phyloP scores from a whole-genome alignment of 2,329 filamentous ascomycete genomes.

The Chrysosporium keratinophilum region DNA sequence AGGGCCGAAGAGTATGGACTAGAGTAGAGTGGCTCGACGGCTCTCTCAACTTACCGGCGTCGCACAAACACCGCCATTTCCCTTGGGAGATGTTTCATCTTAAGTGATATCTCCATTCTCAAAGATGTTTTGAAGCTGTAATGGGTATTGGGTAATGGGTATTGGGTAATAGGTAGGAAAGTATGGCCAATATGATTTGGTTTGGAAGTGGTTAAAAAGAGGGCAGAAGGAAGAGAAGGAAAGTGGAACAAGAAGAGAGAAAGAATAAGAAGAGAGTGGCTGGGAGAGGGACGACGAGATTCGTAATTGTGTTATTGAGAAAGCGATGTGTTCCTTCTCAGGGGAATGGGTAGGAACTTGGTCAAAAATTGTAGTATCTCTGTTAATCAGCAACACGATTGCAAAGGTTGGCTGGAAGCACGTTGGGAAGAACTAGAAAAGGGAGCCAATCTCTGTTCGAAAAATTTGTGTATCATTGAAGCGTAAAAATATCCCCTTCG shows the following conservation, averaged over 20 bases:
- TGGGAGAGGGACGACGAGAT: background rate
- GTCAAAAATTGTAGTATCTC: background rate
- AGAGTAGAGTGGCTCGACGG: conserved; percentile 20
- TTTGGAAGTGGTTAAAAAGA: background rate
- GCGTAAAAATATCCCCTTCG: background rate
- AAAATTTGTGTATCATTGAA: conserved; percentile 6
- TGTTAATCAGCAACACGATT: background rate
- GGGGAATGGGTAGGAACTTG: background rate
- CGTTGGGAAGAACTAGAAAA: background rate
- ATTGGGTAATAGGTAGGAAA: too few species aligned
- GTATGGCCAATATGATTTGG: background rate
- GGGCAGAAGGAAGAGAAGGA: background rate
- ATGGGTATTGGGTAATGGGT: too few species aligned
- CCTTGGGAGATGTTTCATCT: background rate
- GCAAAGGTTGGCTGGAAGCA: background rate
- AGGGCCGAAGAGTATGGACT: conserved; percentile 9
- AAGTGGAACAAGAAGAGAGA: conserved; percentile 8
- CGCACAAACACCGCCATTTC: conserved; percentile 16
- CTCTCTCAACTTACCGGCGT: conserved; percentile 22
- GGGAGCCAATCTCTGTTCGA: background rate
- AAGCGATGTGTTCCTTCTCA: background rate
- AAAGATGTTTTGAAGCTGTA: too few species aligned
- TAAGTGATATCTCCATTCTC: background rate
- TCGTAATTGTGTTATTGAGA: background rate
- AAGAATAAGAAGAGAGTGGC: conserved; percentile 9